Base-by-base conservation (phyloP, 2,329 filamentous ascomycete genomes). In the Orbilia javanica region DNA sequence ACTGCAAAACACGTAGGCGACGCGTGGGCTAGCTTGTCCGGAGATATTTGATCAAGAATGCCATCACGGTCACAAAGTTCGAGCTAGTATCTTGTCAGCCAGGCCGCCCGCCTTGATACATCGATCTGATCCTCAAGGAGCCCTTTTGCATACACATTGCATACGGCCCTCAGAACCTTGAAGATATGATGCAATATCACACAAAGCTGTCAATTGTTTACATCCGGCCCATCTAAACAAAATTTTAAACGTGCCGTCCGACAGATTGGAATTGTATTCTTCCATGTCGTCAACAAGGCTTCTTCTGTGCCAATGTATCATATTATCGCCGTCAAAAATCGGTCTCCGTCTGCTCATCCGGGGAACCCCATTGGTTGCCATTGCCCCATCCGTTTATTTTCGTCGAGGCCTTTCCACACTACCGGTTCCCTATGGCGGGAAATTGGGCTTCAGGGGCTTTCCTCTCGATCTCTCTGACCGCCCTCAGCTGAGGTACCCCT, bases 1-100 rank as follows among this genome's bases (percentile, higher is more conserved):
- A 63, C 66, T 71, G 73, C 53, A 65, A 77, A 77, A 77, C 73
- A 77, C 73, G 73, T 77, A 77, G 55, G 46, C 48, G 73, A 77
- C 73, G 73, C 73, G 73, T 71, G 73, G 55, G 72, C 65, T 66
- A 50, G 57, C 50, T 64, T 15, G 55, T 64, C 72, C 65, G 46
- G 72, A 68, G 64, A 68, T 76, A 73, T 48, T 62, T 18, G 46
- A 67, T 64, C 71, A 76, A 44, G 64, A 76, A 76, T 69, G 64
- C 55, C 13, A 53, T 57, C 65, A 34, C 20, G 55, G 42, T 50
- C 34, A 50, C 52, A 70, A 70, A 48, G 39, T 70, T 62, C 52
- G 34, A 36, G 52, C 52, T 29, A 55, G 20, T 34, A 36, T 55
- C 65, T 52, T 34, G 7, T n/a, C 42, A 46, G 13, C 29, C 50